Evolutionary conservation across 2,329 filamentous ascomycete species (phyloP).

Genomic region (Lasiodiplodia citricola): DNA sequence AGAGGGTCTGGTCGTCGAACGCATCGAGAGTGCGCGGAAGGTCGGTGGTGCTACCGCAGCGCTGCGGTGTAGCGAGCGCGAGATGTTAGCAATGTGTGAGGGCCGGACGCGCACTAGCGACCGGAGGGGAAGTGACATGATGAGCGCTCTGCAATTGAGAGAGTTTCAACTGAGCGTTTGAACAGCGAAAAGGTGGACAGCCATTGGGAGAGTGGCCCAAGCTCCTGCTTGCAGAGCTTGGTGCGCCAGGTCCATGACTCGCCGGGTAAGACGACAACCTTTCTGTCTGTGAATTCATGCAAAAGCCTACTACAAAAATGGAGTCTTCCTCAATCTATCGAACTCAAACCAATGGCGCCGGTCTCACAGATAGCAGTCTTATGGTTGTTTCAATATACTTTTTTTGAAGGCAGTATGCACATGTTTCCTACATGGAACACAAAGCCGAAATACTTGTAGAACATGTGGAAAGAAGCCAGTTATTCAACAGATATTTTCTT

Average conservation of each 20-base stretch:
- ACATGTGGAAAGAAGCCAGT: neutral
- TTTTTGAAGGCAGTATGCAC: neutral
- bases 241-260: neutral
- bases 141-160: too few relatives aligned
- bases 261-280: neutral
- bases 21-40: neutral
- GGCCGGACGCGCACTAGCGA: too few relatives aligned
- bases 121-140: too few relatives aligned
- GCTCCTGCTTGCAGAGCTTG: neutral
- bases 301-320: neutral
- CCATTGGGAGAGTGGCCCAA: neutral
- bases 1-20: neutral
- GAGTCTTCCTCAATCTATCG: too few relatives aligned
- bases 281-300: neutral
- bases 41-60: neutral
- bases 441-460: neutral
- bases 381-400: too few relatives aligned
- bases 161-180: too few relatives aligned
- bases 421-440: neutral
- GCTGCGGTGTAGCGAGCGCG: neutral
- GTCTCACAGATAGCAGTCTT: too few relatives aligned
- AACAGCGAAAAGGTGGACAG: too few relatives aligned
- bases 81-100: too few relatives aligned
- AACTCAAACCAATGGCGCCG: too few relatives aligned
- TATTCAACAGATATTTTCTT: neutral